phyloP scores from a whole-genome alignment of 1,284 basidiomycete genomes.

The Cutaneotrichosporon cyanovorans region DNA sequence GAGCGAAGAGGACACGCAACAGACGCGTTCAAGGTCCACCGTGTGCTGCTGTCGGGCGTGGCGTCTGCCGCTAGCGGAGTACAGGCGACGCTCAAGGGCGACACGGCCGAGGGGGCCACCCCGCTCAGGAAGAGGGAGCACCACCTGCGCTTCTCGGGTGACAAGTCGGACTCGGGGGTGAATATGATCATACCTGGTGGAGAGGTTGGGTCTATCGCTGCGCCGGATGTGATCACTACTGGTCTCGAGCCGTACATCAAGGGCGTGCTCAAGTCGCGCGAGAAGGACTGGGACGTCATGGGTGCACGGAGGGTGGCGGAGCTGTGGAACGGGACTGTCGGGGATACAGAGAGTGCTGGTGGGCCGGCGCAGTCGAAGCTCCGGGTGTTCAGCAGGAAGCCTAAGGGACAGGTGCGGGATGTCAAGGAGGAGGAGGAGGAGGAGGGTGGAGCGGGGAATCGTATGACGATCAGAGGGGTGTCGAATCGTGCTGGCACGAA shows the following conservation, averaged over 20 bases:
- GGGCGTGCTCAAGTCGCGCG: constrained; percentile 33
- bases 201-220: constrained; percentile 31
- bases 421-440: constrained; percentile 9
- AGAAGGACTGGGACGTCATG: constrained; percentile 40
- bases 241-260: constrained; percentile 38
- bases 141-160: constrained; percentile 23
- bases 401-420: neutral
- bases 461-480: no score
- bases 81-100: constrained; percentile 32
- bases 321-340: constrained; percentile 33
- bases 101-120: constrained; percentile 23
- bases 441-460: neutral
- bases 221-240: constrained; percentile 37
- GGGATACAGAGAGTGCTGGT: constrained; percentile 3
- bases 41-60: constrained; percentile 33
- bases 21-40: constrained; percentile 36
- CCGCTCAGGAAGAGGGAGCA: constrained; percentile 36
- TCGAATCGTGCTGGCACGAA: no score
- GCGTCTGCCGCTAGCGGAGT: constrained; percentile 32
- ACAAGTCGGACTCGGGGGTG: constrained; percentile 21
- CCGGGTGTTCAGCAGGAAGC: constrained; percentile 4
- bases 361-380: neutral
- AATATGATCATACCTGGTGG: constrained; percentile 35
- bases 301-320: constrained; percentile 36
- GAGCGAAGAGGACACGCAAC: constrained; percentile 26